Percentiles rank a stretch among this genome's conserved stretches.
Conservation (phyloP, 2,329 filamentous ascomycete genomes). For the Neonectria faginata region DNA sequence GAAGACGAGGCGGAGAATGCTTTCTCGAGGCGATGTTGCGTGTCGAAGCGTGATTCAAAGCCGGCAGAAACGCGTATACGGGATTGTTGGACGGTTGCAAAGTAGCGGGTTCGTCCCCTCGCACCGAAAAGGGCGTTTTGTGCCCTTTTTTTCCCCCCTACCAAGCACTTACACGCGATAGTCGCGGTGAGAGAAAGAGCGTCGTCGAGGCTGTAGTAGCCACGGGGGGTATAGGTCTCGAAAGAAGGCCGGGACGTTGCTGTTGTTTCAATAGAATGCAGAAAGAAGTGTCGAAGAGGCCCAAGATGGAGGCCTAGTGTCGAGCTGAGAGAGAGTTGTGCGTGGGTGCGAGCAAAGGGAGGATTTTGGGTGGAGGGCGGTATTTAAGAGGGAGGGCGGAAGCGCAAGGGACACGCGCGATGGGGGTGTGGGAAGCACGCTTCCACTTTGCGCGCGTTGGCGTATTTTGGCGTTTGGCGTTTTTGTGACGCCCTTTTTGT, state of each 20-base stretch:
- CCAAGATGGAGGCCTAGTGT: constrained; percentile 22
- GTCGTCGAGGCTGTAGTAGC: background rate
- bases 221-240: background rate
- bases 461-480: constrained; percentile 35
- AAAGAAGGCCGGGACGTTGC: constrained; percentile 14
- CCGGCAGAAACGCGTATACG: constrained; percentile 16
- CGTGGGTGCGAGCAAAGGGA: constrained; percentile 8
- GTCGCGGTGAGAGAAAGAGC: background rate
- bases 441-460: constrained; percentile 25
- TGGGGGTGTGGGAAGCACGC: constrained; percentile 15
- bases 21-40: constrained; percentile 7
- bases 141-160: background rate
- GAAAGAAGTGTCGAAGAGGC: constrained; percentile 11
- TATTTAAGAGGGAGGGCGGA: constrained; percentile 32
- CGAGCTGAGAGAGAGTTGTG: background rate
- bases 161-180: constrained; percentile 21
- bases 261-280: background rate
- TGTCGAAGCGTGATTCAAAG: constrained; percentile 11
- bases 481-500: constrained; percentile 13
- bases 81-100: background rate
- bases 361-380: constrained; percentile 17
- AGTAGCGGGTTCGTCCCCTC: constrained; percentile 22
- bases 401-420: constrained; percentile 18
- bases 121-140: constrained; percentile 1
- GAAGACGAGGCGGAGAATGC: background rate